These are phyloP conservation scores for Homolaphlyctis polyrhiza DNA, from an alignment of 371 early-diverging fungal species.

Conservation along the genomic window DNA sequence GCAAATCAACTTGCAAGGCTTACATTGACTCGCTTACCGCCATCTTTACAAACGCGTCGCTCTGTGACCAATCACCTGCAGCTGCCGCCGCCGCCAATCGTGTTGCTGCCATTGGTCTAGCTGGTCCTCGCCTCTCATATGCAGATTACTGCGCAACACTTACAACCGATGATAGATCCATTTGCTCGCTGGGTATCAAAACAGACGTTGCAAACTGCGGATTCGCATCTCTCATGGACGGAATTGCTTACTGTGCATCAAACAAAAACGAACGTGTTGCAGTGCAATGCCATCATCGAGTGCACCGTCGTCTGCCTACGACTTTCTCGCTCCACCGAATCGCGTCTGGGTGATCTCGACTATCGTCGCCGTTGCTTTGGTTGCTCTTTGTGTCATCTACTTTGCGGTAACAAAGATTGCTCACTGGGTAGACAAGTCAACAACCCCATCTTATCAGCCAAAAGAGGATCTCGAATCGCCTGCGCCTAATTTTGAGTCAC, in stretches of 20 bases:
- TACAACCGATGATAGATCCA: conserved; percentile 7
- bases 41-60: conserved; percentile 16
- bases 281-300: not conserved
- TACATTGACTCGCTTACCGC: conserved; percentile 16
- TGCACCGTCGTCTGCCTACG: not conserved
- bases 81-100: conserved; percentile 6
- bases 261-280: conserved; percentile 13
- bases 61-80: conserved; percentile 14
- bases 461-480: not conserved
- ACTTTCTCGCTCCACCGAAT: conserved; percentile 15
- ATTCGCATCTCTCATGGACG: conserved; percentile 14
- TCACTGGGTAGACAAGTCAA: conserved; percentile 10
- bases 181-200: conserved; percentile 11
- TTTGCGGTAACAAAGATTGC: conserved; percentile 6
- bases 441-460: conserved; percentile 14
- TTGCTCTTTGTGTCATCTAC: conserved; percentile 10
- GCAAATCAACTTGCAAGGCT: conserved; percentile 21
- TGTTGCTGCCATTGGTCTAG: not conserved
- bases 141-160: conserved; percentile 13
- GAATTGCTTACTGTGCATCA: conserved; percentile 13
- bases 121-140: conserved; percentile 11
- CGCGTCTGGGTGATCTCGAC: conserved; percentile 20
- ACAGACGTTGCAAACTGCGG: conserved; percentile 13
- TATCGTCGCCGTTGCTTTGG: conserved; percentile 8
- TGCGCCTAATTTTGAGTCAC: no score